Evolutionary conservation across 2,329 filamentous ascomycete genomes (phyloP).

Genomic region (Zymoseptoria crescenta): DNA sequence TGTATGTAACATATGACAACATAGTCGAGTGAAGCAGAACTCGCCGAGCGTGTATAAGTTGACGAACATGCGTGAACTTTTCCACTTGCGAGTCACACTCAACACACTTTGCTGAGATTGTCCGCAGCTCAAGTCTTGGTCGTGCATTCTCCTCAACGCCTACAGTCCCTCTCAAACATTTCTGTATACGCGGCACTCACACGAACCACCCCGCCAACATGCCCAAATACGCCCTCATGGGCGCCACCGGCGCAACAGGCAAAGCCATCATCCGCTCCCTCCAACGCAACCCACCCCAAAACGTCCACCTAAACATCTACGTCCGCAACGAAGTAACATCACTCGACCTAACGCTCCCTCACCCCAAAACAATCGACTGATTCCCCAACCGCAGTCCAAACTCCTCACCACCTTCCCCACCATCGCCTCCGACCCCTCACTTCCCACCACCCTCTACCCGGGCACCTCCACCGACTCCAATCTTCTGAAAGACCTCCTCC

Average conservation of each 20-base stretch:
- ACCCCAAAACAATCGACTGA: too few species aligned
- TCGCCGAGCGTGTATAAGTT: too few species aligned
- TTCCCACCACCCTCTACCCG: not conserved
- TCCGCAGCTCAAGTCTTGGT: too few species aligned
- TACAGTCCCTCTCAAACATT: too few species aligned
- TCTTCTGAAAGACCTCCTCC: constrained; percentile 6
- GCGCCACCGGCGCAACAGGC: constrained; percentile 21
- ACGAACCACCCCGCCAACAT: constrained; percentile 1
- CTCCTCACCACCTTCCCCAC: constrained; percentile 13
- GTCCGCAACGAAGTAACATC: constrained; percentile 7
- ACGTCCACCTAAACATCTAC: constrained; percentile 14
- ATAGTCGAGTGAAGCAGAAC: too few species aligned
- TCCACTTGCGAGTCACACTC: too few species aligned
- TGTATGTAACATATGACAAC: too few species aligned
- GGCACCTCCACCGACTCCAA: constrained; percentile 1
- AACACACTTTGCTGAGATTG: too few species aligned
- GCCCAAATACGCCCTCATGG: constrained; percentile 20
- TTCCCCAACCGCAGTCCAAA: constrained; percentile 1
- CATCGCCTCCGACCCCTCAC: not conserved
- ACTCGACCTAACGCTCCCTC: too few species aligned
- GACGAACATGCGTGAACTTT: too few species aligned
- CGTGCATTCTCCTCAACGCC: too few species aligned
- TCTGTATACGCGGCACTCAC: too few species aligned
- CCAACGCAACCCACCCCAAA: constrained; percentile 7
- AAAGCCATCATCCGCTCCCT: constrained; percentile 18